These are phyloP conservation scores for Spergularia bocconei DNA, from an alignment of 148 eudicot species.

Conservation along the genomic window DNA sequence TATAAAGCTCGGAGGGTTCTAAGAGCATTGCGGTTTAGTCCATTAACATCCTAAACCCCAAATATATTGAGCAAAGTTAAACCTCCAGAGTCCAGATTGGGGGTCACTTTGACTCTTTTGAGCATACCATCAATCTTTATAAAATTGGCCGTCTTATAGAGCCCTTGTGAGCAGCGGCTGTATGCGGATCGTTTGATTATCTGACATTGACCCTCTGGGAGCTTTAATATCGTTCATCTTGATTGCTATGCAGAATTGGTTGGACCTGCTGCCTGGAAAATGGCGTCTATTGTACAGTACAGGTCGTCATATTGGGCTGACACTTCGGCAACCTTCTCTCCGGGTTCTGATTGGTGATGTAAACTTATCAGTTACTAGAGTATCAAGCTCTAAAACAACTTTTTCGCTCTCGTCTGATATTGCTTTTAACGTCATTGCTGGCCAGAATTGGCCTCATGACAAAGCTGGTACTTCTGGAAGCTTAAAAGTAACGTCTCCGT, in stretches of 20 bases:
- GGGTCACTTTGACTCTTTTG: too few species aligned
- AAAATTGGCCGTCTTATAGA: too few species aligned
- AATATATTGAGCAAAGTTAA: too few species aligned
- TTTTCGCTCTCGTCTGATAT: slow-evolving; percentile 60
- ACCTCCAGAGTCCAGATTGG: too few species aligned
- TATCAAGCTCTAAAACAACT: slow-evolving; percentile 37
- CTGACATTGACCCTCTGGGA: neutral
- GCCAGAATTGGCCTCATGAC: slow-evolving; percentile 78
- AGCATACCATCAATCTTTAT: too few species aligned
- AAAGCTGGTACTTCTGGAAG: slow-evolving; percentile 63
- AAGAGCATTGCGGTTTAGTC: too few species aligned
- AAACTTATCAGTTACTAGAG: slow-evolving; percentile 41
- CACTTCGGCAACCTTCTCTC: slow-evolving; percentile 71
- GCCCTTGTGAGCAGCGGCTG: too few species aligned
- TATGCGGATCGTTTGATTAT: too few species aligned
- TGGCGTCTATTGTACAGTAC: slow-evolving; percentile 89
- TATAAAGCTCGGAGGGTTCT: neutral
- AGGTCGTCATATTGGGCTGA: slow-evolving; percentile 82
- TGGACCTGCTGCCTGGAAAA: slow-evolving; percentile 68
- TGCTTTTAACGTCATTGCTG: slow-evolving; percentile 47
- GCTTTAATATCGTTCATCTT: neutral
- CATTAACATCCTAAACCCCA: too few species aligned
- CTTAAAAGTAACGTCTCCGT: slow-evolving; percentile 39
- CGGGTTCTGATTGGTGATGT: slow-evolving; percentile 71
- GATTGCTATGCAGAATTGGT: slow-evolving; percentile 63